Evolutionary conservation across 2,329 filamentous ascomycete genomes (phyloP), one percentile per base, ranked within the genome.

Genomic region (Pseudogymnoascus sp.): DNA sequence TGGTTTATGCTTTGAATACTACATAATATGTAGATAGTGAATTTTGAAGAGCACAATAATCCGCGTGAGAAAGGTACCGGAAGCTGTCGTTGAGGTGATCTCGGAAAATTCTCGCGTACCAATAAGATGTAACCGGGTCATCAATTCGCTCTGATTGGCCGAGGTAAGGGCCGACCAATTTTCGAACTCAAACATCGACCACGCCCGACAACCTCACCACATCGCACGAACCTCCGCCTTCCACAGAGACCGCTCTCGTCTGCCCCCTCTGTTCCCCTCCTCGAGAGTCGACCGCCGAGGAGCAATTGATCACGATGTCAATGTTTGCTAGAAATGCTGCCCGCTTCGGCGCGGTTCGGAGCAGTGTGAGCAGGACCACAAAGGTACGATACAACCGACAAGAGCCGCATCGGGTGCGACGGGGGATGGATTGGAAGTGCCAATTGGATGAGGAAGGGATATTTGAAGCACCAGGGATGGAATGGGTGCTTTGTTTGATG

Each of bases 401-500:
- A 60, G 59, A 60, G 59, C 59, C 59, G 59, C 59, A 60, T 60
- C 35, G 33, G 59, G 59, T 60, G 33, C 50, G 28, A 56, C 28
- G 50, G 14, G 5, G 50, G 50, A 56, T 35, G 50, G 50, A 19
- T 11, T 56, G 11, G 28, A 56, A 22, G 28, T 33, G 50, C 22
- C 50, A 38, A 60, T 60, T 60, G 59, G 59, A 38, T 60, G 59
- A 8, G 31, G 35, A 16, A 22, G 11, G 59, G 59, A 43, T 38
- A 31, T 16, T 38, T 24, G 59, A 14, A 16, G 40, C 37, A 41
- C 33, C 66, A 64, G 65, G 31, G 60, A 50, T 61, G 60, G 35
- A 46, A 66, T 56, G 65, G 68, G 70, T 73, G 69, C 61, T 61
- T 66, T 33, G 50, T 56, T 56, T 56, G 50, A 56, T 56, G 38